phyloP scores from a whole-genome alignment of 345 rosid genomes.

The Citrus medica region DNA sequence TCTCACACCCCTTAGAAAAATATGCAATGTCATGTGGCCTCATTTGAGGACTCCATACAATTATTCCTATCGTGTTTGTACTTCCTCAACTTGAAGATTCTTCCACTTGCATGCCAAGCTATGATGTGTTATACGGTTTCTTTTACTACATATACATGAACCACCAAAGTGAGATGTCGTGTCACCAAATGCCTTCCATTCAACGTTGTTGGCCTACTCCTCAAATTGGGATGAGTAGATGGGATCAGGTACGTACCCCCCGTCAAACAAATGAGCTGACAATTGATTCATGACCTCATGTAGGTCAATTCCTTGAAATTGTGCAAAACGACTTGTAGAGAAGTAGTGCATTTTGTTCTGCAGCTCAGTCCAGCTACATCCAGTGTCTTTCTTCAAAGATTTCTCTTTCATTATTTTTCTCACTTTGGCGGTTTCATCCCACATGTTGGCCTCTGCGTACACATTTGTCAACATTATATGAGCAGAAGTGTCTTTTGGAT shows the following conservation, averaged over 20 bases:
- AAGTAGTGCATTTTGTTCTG: conserved; percentile 21
- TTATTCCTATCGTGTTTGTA: background rate
- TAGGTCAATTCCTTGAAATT: conserved; percentile 19
- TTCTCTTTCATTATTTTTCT: conserved; percentile 29
- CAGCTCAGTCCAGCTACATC: conserved; percentile 29
- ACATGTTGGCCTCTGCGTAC: conserved; percentile 35
- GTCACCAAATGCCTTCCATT: background rate
- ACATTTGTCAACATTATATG: conserved; percentile 30
- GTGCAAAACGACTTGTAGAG: conserved; percentile 16
- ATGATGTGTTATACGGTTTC: background rate
- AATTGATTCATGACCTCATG: conserved; percentile 12
- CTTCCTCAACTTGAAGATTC: background rate
- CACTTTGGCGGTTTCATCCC: conserved; percentile 26
- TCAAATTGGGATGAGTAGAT: conserved; percentile 13
- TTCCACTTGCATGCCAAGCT: conserved; percentile 1
- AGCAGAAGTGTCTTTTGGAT: conserved; percentile 29
- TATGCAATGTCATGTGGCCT: background rate
- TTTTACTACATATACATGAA: background rate
- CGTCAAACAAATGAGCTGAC: conserved; percentile 22
- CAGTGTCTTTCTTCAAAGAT: conserved; percentile 29
- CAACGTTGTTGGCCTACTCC: conserved; percentile 1
- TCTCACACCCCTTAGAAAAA: background rate
- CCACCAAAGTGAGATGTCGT: background rate
- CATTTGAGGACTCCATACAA: background rate
- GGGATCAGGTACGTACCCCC: conserved; percentile 22